Conservation (phyloP, 2,329 filamentous ascomycete genomes). For the Huntiella savannae region DNA sequence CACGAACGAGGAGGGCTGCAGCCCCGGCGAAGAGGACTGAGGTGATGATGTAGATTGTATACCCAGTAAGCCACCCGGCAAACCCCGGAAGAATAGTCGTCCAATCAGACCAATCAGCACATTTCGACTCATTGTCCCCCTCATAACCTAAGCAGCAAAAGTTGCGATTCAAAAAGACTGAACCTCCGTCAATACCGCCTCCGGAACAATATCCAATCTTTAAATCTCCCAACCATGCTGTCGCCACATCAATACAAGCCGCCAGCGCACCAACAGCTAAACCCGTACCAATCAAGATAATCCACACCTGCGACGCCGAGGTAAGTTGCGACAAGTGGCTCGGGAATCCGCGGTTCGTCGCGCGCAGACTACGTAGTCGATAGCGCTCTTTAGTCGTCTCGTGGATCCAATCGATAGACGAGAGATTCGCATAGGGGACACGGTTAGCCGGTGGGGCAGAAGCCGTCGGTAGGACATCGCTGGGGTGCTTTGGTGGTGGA, state of each 20-base stretch:
- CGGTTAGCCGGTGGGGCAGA: constrained; percentile 25
- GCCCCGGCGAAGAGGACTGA: constrained; percentile 66
- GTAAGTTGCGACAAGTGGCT: constrained; percentile 55
- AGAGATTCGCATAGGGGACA: constrained; percentile 89
- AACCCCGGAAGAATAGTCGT: constrained; percentile 45
- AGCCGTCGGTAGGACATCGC: not conserved
- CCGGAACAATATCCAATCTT: constrained; percentile 79
- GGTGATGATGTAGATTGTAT: constrained; percentile 68
- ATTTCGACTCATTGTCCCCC: constrained; percentile 62
- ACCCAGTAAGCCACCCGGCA: constrained; percentile 61
- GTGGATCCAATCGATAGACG: constrained; percentile 98
- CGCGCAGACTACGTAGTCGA: constrained; percentile 56
- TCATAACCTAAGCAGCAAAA: constrained; percentile 94
- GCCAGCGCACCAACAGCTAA: constrained; percentile 69
- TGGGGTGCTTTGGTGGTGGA: not conserved
- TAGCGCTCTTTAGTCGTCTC: constrained; percentile 95
- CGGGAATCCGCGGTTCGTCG: constrained; percentile 36
- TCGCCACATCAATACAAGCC: constrained; percentile 73
- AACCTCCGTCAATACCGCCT: constrained; percentile 47
- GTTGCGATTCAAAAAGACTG: constrained; percentile 74
- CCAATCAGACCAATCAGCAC: constrained; percentile 77
- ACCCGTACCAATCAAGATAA: constrained; percentile 71
- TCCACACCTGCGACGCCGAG: constrained; percentile 82
- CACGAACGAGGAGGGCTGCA: constrained; percentile 62
- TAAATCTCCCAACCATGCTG: constrained; percentile 82